Conservation (phyloP, 768 basidiomycete species). For the Auriculariales sp. region DNA sequence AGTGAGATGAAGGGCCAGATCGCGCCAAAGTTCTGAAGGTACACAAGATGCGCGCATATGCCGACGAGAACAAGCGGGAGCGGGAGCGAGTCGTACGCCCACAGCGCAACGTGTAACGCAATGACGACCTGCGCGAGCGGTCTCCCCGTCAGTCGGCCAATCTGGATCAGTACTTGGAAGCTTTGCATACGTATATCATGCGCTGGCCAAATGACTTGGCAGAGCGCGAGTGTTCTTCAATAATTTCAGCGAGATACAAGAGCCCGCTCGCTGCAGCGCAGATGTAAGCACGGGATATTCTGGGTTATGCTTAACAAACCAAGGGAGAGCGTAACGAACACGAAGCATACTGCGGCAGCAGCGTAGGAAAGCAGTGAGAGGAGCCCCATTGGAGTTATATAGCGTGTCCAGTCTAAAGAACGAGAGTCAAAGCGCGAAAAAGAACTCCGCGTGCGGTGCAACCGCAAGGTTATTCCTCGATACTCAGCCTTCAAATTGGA, state of each 20-base stretch:
- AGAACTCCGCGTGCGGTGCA: too few relatives aligned
- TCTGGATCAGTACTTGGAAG: background rate
- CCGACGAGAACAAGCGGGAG: constrained; percentile 63
- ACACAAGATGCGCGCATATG: constrained; percentile 70
- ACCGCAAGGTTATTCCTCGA: too few relatives aligned
- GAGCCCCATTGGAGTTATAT: too few relatives aligned
- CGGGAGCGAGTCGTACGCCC: constrained; percentile 66
- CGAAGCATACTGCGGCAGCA: constrained; percentile 61
- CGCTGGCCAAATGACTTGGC: constrained; percentile 77
- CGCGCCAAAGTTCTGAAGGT: constrained; percentile 81
- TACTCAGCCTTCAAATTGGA: too few relatives aligned
- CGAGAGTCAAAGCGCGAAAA: too few relatives aligned
- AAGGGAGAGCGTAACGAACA: constrained; percentile 83
- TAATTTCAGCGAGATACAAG: constrained; percentile 85
- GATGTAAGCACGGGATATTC: too few relatives aligned
- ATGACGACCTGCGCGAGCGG: constrained; percentile 54
- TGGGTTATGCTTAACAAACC: constrained; percentile 44
- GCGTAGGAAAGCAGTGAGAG: constrained; percentile 34
- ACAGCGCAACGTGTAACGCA: constrained; percentile 58
- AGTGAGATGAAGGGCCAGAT: constrained; percentile 91
- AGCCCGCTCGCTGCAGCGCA: constrained; percentile 66
- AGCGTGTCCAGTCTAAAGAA: too few relatives aligned
- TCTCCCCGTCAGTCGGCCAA: background rate
- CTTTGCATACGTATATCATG: constrained; percentile 64
- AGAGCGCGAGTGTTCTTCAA: constrained; percentile 78